Base-by-base conservation (phyloP, 75 land plant species). In the Azolla pinnata region DNA sequence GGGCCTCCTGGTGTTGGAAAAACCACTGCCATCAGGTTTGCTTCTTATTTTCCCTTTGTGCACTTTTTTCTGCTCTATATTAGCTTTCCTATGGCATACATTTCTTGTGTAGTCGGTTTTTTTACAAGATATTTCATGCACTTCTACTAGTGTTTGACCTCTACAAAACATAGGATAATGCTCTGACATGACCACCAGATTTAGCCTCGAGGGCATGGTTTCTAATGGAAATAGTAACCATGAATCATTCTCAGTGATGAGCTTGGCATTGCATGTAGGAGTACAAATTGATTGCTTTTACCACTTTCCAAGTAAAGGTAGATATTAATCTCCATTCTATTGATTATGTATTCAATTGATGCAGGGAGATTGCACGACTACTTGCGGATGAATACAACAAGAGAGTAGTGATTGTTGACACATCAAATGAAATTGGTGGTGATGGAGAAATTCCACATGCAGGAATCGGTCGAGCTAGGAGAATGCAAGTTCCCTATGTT, bases 1-100 rank as follows among this genome's bases (percentile, higher is more conserved):
- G 97, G 97, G 32, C 93, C 97, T 56, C 97, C 97, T 31, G 97
- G 97, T 47, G 93, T 92, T 57, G 97, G 97, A 17, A 92, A 92
- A 54, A 92, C 97, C 10, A 92, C 97, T 18, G 81, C 86, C 38
- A 92, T 92, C 64, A 87, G 97, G 97, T 92, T 51, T 4, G 18
- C 40, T 44, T n/a, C 33, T 12, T n/a, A n/a, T n/a, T 8, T 31
- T 34, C 34, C n/a, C 33, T 16, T 25, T 33, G 4, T 58, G 12
- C 25, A 25, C 25, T 34, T 64, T 57, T 32, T 20, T 59, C 58
- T n/a, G 20, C 19, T 51, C 44, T 42, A 42, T 10, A 10, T 17
- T 17, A 42, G 44, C 44, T 10, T 10, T 10, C 44, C 17, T 42
- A 10, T 42, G 44, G 10, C 17, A 17, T n/a, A n/a, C n/a, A n/a